A percentile compares a stretch with the other conserved stretches of the same genome.
Evolutionary conservation across 495 filamentous ascomycete species (phyloP).

Genomic region (Margaritispora aquatica): DNA sequence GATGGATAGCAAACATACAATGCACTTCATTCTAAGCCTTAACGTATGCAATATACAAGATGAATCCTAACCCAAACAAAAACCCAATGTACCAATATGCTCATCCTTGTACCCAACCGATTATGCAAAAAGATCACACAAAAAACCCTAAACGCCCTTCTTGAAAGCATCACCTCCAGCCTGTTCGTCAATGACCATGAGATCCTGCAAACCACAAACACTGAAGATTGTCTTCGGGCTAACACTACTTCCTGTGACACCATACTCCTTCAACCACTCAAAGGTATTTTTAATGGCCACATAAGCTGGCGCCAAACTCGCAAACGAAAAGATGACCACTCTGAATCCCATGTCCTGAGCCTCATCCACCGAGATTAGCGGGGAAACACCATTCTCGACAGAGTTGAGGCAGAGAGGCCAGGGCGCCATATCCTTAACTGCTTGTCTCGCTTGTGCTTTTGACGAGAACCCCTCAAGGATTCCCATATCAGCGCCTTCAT

Average conservation of each 20-base stretch:
- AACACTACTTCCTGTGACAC: conserved; percentile 40
- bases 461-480: conserved; percentile 58
- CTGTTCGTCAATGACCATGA: conserved; percentile 13
- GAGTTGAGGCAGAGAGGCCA: conserved; percentile 59
- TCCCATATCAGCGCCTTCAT: conserved; percentile 40
- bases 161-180: conserved; percentile 17
- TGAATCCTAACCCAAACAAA: neutral
- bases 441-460: conserved; percentile 45
- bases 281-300: conserved; percentile 41
- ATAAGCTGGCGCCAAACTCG: conserved; percentile 44
- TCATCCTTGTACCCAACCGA: neutral
- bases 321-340: conserved; percentile 57
- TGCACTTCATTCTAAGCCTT: neutral
- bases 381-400: conserved; percentile 55
- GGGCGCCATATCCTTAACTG: conserved; percentile 46
- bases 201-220: conserved; percentile 15
- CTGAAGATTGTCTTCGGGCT: conserved; percentile 28
- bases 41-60: neutral
- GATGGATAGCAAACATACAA: neutral
- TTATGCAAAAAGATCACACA: neutral
- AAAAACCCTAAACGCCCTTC: conserved; percentile 6
- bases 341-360: conserved; percentile 55
- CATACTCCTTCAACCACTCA: conserved; percentile 40
- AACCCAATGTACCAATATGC: neutral
- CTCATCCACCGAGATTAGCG: conserved; percentile 48